Evolutionary conservation across 192 early-diverging fungal species (phyloP).

Genomic region (Umbelopsis vinacea): DNA sequence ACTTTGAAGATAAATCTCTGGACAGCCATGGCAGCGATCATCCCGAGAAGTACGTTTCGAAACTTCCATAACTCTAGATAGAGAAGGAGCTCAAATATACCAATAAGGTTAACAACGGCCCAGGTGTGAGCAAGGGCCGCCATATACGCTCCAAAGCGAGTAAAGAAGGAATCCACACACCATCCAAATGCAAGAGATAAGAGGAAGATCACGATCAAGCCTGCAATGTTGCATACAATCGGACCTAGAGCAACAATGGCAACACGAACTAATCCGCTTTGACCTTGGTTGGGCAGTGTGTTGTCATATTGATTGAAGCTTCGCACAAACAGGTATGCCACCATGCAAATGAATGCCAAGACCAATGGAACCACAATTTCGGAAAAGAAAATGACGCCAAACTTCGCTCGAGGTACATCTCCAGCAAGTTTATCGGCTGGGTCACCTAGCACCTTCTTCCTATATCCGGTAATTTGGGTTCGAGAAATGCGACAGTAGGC

Average conservation of each 20-base stretch:
- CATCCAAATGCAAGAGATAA: constrained; percentile 68
- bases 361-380: constrained; percentile 74
- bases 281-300: constrained; percentile 27
- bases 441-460: constrained; percentile 74
- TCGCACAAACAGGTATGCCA: constrained; percentile 68
- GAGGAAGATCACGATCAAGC: constrained; percentile 62
- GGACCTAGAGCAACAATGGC: constrained; percentile 70
- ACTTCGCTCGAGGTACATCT: constrained; percentile 66
- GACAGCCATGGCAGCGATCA: constrained; percentile 68
- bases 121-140: constrained; percentile 67
- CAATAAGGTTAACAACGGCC: constrained; percentile 67
- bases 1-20: constrained; percentile 77
- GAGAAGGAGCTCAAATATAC: constrained; percentile 69
- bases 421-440: constrained; percentile 61
- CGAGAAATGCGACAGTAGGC: constrained; percentile 72
- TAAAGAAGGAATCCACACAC: constrained; percentile 60
- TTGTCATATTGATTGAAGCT: constrained; percentile 49
- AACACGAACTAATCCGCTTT: constrained; percentile 59
- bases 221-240: constrained; percentile 66
- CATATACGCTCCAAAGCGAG: constrained; percentile 73
- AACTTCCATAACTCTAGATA: constrained; percentile 71
- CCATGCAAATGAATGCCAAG: constrained; percentile 61
- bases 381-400: constrained; percentile 70
- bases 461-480: constrained; percentile 76
- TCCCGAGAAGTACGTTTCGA: constrained; percentile 64